Evolutionary conservation across 331 rosid genomes (phyloP), one percentile per base, ranked within the genome.

Genomic region (Rosa hybrid): DNA sequence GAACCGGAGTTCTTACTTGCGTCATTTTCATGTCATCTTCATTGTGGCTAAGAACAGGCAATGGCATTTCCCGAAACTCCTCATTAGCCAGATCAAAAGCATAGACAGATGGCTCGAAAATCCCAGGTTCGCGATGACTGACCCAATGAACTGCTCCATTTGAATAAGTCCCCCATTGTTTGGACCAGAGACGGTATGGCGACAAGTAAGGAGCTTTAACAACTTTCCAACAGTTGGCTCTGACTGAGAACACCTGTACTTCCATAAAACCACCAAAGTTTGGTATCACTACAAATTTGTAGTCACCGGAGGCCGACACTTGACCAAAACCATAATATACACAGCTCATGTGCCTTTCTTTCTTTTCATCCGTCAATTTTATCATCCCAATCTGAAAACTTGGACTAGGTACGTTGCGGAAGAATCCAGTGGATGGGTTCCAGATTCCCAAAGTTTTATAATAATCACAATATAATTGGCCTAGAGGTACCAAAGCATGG

Each of bases 71-170:
- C 42, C 10, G 12, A 12, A 70, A 45, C 39, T 70, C 56, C n/a
- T 70, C 74, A 50, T 1, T 21, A 0, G 17, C 75, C 21, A 63
- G 12, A 63, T 63, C 41, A 25, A 63, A 63, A 25, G 69, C 69
- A 63, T 63, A 27, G 2, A 63, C 12, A 9, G 34, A 14, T 59
- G 65, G 34, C 60, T 59, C 23, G 0, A 53, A 53, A 50, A 3
- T 50, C 60, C 10, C 60, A 6, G 60, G 60, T 17, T 53, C 9
- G 9, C 21, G 6, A 5, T 53, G 3, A 53, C 60, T 8, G 12
- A 27, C 42, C 74, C 74, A 70, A 45, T 70, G 75, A 25, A 70
- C 6, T 21, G 56, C 74, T n/a, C 34, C 75, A 70, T 70, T 70
- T 13, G 56, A 21, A 70, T n/a, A 13, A 12, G 38, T n/a, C 39